Conservation (phyloP, 2,329 filamentous ascomycete genomes). For the Madurella mycetomatis region DNA sequence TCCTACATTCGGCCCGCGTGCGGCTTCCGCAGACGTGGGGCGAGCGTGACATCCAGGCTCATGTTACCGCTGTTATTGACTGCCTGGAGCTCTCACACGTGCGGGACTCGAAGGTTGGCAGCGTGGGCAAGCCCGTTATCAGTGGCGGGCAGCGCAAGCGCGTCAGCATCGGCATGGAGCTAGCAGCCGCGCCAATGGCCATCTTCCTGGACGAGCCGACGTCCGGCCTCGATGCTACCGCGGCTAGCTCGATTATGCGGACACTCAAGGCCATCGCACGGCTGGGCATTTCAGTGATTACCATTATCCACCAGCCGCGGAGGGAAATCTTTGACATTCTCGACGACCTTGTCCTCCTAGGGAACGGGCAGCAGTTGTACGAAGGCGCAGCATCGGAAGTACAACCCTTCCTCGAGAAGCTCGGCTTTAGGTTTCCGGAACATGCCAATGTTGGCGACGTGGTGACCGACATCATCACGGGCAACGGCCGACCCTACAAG, state of each 20-base stretch:
- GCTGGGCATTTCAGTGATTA: conserved; percentile 53
- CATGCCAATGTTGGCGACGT: conserved; percentile 50
- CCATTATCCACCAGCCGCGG: conserved; percentile 57
- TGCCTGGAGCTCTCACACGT: no score
- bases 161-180: conserved; percentile 56
- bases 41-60: no score
- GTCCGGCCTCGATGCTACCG: conserved; percentile 50
- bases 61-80: no score
- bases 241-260: conserved; percentile 52
- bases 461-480: conserved; percentile 58
- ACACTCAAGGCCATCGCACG: conserved; percentile 50
- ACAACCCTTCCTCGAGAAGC: conserved; percentile 44
- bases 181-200: conserved; percentile 53
- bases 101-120: no score
- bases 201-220: conserved; percentile 53
- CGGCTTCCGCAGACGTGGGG: no score
- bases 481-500: conserved; percentile 40
- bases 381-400: conserved; percentile 43
- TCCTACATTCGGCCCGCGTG: no score
- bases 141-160: no score
- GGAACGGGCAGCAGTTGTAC: conserved; percentile 52
- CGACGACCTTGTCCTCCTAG: conserved; percentile 52
- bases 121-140: no score
- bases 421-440: no score
- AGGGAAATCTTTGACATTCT: conserved; percentile 55